A percentile compares a stretch with the other conserved stretches of the same genome.
phyloP scores from a whole-genome alignment of 2,329 filamentous ascomycete species.

The Pestalotiopsis fici region DNA sequence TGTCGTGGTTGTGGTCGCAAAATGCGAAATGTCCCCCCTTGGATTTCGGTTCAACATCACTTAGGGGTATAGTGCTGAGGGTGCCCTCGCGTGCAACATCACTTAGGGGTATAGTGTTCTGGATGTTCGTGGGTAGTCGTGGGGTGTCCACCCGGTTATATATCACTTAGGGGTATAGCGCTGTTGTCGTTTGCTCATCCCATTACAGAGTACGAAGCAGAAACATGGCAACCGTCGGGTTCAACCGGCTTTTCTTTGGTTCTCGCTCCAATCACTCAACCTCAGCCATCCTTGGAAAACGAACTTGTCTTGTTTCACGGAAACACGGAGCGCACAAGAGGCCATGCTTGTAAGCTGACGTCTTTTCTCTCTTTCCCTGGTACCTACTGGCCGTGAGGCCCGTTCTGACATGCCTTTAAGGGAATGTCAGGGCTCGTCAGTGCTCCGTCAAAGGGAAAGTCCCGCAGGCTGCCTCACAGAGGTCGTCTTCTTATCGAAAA shows the following conservation, averaged over 20 bases:
- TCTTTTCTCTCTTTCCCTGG: neutral
- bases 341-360: neutral
- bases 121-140: neutral
- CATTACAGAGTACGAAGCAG: too few species aligned
- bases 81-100: neutral
- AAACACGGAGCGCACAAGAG: neutral
- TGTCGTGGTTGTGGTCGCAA: neutral
- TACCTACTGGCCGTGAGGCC: neutral
- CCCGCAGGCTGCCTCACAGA: neutral
- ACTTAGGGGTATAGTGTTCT: constrained; percentile 5
- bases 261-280: neutral
- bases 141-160: neutral
- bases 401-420: constrained; percentile 3
- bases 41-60: neutral
- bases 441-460: neutral
- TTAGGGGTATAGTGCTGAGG: constrained; percentile 4
- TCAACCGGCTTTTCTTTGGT: constrained; percentile 2
- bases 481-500: neutral
- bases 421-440: neutral
- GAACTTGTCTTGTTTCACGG: neutral
- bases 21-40: too few species aligned
- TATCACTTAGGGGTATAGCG: neutral
- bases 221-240: constrained; percentile 6
- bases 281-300: neutral
- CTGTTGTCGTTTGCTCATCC: neutral